Base-by-base conservation (phyloP, 441 rosid genomes). In the Eruca vesicaria region DNA sequence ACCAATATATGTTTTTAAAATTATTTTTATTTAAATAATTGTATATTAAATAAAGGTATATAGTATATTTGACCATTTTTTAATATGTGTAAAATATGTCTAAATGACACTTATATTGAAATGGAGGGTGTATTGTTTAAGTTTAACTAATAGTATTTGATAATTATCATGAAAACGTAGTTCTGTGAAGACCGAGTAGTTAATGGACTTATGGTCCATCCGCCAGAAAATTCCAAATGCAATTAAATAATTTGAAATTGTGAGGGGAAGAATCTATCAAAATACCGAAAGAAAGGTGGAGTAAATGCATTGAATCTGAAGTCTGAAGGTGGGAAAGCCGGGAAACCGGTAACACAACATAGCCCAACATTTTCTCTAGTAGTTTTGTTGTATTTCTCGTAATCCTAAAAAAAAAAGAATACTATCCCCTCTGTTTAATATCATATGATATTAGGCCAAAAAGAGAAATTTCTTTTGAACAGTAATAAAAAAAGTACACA, bases 191-290 rank as follows among this genome's bases (percentile, higher is more conserved):
- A 52, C 56, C 45, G 66, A 53, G 69, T 62, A 26, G 3, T 35
- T 28, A 53, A 23, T 20, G 59, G 74, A 50, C 56, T 50, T 50
- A 50, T 50, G 21, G 56, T 63, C 65, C 65, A 38, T 55, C 62
- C 38, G 21, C 12, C 65, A 20, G 8, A 69, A 53, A 62, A 23
- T 65, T 53, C 70, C 52, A 41, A 63, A 41, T 63, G 66, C 52
- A 63, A 76, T 63, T 55, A 38, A 29, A 69, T 29, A 43, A 41
- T 63, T 35, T 33, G 66, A 68, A 63, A 52, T 10, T 14, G 6
- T 36, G 60, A 63, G 70, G 52, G 71, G 74, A 63, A 43, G 75
- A 76, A 70, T 76, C 71, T 52, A 70, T 63, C 71, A 63, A 20
- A n/a, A 64, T 12, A 12, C 36, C 2, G 70, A 56, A 20, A 63